These are phyloP conservation scores for Pythium utonaiense DNA, from an alignment of 352 stramenopile genomes.

Conservation along the genomic window DNA sequence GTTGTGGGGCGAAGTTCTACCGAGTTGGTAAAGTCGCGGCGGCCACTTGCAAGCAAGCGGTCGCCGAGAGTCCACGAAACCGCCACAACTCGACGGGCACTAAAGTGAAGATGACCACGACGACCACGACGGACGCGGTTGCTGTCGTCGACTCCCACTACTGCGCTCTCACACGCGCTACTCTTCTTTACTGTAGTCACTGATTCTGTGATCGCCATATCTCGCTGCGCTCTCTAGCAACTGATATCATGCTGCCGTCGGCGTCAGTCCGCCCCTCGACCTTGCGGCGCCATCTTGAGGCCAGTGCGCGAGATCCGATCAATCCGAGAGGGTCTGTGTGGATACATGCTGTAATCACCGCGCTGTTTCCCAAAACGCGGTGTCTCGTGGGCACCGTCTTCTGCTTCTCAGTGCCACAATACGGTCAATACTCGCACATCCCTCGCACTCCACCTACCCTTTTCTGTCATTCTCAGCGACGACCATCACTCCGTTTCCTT, in stretches of 20 bases:
- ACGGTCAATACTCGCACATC: too few species aligned
- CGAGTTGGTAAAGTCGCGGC: not conserved
- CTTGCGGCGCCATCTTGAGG: not conserved
- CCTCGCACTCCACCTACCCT: too few species aligned
- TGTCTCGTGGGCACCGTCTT: not conserved
- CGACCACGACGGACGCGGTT: too few species aligned
- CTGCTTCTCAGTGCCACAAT: too few species aligned
- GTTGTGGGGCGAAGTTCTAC: constrained; percentile 5
- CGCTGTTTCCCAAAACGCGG: too few species aligned
- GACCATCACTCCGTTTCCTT: not conserved
- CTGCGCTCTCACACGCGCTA: too few species aligned
- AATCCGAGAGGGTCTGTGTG: not conserved
- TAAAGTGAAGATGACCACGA: not conserved
- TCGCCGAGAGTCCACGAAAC: too few species aligned
- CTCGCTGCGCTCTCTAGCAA: not conserved
- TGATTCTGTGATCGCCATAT: not conserved
- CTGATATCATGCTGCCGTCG: not conserved
- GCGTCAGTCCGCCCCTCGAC: not conserved
- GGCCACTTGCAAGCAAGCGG: too few species aligned
- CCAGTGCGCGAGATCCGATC: too few species aligned
- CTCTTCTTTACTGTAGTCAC: too few species aligned
- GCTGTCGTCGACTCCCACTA: too few species aligned
- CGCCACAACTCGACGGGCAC: not conserved
- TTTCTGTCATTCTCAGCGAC: too few species aligned
- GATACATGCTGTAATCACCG: not conserved